Evolutionary conservation across 163 green algal genomes (phyloP).

Genomic region (Prototheca wickerhamii): DNA sequence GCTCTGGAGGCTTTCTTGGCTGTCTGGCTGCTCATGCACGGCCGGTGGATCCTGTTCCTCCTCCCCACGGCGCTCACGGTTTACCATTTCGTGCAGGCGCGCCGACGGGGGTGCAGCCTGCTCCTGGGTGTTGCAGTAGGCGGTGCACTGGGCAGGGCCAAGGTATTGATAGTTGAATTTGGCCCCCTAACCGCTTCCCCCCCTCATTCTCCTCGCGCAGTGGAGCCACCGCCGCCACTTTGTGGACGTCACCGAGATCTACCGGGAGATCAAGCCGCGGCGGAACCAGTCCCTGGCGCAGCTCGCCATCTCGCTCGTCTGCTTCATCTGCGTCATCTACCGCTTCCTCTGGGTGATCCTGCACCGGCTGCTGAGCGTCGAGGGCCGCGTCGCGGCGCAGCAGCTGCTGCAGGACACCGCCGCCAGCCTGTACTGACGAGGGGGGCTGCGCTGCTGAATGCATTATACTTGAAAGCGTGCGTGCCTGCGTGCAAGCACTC

Average conservation of each 20-base stretch:
- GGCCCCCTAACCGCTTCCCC: neutral
- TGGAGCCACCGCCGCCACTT: constrained; percentile 37
- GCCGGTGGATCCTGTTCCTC: constrained; percentile 49
- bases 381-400: constrained; percentile 39
- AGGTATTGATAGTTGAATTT: too few species aligned
- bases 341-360: constrained; percentile 50
- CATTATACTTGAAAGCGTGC: neutral
- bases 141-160: too few species aligned
- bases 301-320: neutral
- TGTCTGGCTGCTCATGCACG: constrained; percentile 37
- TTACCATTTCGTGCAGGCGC: constrained; percentile 13
- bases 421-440: constrained; percentile 25
- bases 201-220: constrained; percentile 32
- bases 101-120: neutral
- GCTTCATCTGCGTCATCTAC: constrained; percentile 16
- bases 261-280: constrained; percentile 33
- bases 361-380: constrained; percentile 35
- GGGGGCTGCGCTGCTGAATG: too few species aligned
- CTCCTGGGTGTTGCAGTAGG: too few species aligned
- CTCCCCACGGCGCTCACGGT: constrained; percentile 41
- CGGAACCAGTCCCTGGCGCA: neutral
- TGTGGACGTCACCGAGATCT: constrained; percentile 78
- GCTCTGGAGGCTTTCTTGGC: constrained; percentile 36
- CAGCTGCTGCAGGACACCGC: constrained; percentile 52
- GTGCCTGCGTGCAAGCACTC: neutral